These are phyloP conservation scores for Mycena venus DNA, from an alignment of 768 basidiomycete genomes.

Conservation along the genomic window DNA sequence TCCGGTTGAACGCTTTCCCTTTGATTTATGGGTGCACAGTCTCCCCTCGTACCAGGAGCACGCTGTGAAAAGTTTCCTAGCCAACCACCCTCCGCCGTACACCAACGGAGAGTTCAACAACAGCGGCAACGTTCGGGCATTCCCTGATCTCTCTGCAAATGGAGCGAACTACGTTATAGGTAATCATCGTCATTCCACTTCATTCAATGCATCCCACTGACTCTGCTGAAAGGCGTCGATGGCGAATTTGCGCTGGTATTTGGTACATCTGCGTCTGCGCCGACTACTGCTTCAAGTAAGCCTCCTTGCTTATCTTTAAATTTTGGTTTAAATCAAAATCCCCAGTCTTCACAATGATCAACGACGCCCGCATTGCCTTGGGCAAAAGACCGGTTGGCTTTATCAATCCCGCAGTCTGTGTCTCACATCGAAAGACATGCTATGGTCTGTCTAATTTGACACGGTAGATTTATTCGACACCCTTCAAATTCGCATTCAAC, in stretches of 20 bases:
- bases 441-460: background rate
- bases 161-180: slow-evolving; percentile 61
- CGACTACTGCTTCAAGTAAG: slow-evolving; percentile 63
- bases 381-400: slow-evolving; percentile 63
- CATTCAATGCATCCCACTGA: slow-evolving; percentile 39
- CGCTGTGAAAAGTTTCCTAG: slow-evolving; percentile 56
- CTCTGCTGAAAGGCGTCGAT: slow-evolving; percentile 43
- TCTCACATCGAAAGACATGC: background rate
- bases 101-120: slow-evolving; percentile 59
- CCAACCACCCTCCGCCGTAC: slow-evolving; percentile 55
- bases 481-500: slow-evolving; percentile 49
- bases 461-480: slow-evolving; percentile 51
- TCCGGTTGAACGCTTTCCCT: background rate
- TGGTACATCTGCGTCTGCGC: slow-evolving; percentile 65
- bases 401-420: slow-evolving; percentile 59
- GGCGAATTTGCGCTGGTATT: slow-evolving; percentile 56
- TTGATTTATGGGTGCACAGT: slow-evolving; percentile 34
- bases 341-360: slow-evolving; percentile 65
- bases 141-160: slow-evolving; percentile 65
- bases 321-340: too few species aligned
- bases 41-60: slow-evolving; percentile 61
- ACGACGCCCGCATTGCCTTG: slow-evolving; percentile 61
- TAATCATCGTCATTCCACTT: slow-evolving; percentile 39
- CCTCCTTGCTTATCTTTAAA: too few species aligned
- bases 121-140: slow-evolving; percentile 59